Evolutionary conservation across 257 asterid species (phyloP), one percentile per base, ranked within the genome.

Genomic region (Asclepias syriaca): DNA sequence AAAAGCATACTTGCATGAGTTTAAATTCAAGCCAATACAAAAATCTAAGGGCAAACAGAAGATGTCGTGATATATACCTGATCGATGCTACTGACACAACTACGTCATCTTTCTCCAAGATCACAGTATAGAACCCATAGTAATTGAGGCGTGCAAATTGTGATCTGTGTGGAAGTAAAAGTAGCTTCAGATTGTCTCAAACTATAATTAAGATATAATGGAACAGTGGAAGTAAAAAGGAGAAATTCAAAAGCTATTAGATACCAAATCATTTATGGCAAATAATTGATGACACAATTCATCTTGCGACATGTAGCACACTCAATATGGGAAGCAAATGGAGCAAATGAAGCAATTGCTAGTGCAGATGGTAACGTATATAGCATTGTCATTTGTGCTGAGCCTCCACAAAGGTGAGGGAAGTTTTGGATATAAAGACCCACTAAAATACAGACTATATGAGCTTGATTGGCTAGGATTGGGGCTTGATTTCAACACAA

Each of bases 31-130:
- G 5, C 50, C 29, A 8, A 0, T 16, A 18, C 16, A 37, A 14
- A 37, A 64, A 64, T 37, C 12, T 71, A 22, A 71, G 21, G 6
- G 46, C 40, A 14, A 18, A 6, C 32, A 45, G 51, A 65, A 56
- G 71, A 37, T 21, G 51, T 24, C 13, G 39, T 21, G 66, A 43
- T n/a, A 45, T 48, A 75, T 84, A 95, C 99, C 99, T 92, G 86
- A 95, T 85, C 76, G 94, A 88, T 69, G 99, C 99, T 67, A 95
- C 96, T 32, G 88, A 90, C 76, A 89, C 69, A 76, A 89, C 50
- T 22, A 84, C 80, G 73, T 95, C 99, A 78, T 95, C 86, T 83
- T 88, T 92, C 88, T 95, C 98, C 91, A 95, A 83, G 71, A 90
- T 77, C 75, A 82, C 87, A 2, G 96, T 88, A 85, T 87, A 90